Evolutionary conservation across 2,329 filamentous ascomycete species (phyloP).

Genomic region (Fusarium graminum): DNA sequence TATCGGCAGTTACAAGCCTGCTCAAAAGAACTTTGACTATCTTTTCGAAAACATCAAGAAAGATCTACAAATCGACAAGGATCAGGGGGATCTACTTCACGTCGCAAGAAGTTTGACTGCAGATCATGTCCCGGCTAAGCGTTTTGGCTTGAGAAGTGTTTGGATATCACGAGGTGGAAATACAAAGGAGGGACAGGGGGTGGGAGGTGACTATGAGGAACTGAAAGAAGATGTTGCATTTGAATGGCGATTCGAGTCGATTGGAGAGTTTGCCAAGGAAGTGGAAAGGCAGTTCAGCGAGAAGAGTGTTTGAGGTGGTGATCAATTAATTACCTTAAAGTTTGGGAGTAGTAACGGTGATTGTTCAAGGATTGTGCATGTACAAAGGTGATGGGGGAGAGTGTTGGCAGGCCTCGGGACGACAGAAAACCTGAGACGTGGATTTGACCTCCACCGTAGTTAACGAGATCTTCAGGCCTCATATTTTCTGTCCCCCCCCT

Average conservation of each 20-base stretch:
- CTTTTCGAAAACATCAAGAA: conserved; percentile 10
- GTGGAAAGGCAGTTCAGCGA: conserved; percentile 21
- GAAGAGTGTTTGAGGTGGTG: background rate
- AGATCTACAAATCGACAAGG: conserved; percentile 18
- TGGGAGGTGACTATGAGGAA: conserved; percentile 23
- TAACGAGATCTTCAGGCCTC: no score
- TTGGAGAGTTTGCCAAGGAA: conserved; percentile 23
- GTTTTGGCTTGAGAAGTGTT: conserved; percentile 11
- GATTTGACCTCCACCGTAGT: no score
- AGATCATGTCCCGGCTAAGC: conserved; percentile 27
- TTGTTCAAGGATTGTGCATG: background rate
- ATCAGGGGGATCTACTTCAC: conserved; percentile 15
- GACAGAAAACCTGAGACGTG: no score
- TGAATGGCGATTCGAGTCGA: conserved; percentile 28
- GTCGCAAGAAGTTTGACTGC: conserved; percentile 33
- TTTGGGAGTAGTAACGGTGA: background rate
- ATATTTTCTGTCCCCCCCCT: no score
- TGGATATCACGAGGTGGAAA: conserved; percentile 24
- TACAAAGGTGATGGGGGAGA: background rate
- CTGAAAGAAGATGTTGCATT: conserved; percentile 10
- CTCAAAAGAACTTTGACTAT: conserved; percentile 25
- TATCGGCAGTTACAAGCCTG: conserved; percentile 29
- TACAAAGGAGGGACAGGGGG: conserved; percentile 12
- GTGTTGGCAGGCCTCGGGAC: background rate
- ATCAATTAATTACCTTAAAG: background rate